These are phyloP conservation scores for Alternaria incomplexa DNA, from an alignment of 2,329 filamentous ascomycete species.

Conservation along the genomic window DNA sequence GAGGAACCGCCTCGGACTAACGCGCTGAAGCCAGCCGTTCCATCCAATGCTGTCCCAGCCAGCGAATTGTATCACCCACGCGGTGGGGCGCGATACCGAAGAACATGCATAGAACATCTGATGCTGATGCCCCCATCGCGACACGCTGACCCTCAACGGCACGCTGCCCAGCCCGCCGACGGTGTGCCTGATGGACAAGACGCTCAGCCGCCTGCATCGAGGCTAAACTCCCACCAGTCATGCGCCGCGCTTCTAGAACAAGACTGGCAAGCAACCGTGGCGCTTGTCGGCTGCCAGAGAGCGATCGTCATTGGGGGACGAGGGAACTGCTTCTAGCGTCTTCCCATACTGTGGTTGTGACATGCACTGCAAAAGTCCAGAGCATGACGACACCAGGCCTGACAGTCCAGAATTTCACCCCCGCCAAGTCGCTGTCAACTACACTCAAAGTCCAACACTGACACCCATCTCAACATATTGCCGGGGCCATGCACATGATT, in stretches of 20 bases:
- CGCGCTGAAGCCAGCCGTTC: constrained; percentile 10
- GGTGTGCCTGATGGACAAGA: constrained; percentile 3
- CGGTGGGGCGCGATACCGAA: constrained; percentile 5
- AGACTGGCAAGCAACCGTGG: constrained; percentile 8
- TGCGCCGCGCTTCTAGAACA: constrained; percentile 8
- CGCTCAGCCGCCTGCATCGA: not conserved
- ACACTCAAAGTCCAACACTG: not conserved
- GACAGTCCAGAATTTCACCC: not conserved
- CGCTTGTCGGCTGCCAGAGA: constrained; percentile 12
- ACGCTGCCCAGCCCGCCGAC: not conserved
- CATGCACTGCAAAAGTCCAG: constrained; percentile 5
- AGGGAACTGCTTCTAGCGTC: constrained; percentile 13
- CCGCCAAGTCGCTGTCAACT: not conserved
- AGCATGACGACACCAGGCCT: constrained; percentile 1
- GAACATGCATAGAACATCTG: constrained; percentile 14
- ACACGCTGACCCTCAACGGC: not conserved
- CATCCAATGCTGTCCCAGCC: not conserved
- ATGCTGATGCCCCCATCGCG: not conserved
- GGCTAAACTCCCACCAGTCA: constrained; percentile 16
- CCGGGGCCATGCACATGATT: not conserved
- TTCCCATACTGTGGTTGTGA: constrained; percentile 14
- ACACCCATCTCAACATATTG: not conserved
- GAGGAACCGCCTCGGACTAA: constrained; percentile 10
- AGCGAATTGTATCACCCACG: not conserved
- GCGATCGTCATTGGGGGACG: not conserved